Percentiles rank a stretch among this genome's conserved stretches.
These are phyloP conservation scores for Pseudogymnoascus sp. DNA, from an alignment of 2,329 filamentous ascomycete species.

Conservation along the genomic window DNA sequence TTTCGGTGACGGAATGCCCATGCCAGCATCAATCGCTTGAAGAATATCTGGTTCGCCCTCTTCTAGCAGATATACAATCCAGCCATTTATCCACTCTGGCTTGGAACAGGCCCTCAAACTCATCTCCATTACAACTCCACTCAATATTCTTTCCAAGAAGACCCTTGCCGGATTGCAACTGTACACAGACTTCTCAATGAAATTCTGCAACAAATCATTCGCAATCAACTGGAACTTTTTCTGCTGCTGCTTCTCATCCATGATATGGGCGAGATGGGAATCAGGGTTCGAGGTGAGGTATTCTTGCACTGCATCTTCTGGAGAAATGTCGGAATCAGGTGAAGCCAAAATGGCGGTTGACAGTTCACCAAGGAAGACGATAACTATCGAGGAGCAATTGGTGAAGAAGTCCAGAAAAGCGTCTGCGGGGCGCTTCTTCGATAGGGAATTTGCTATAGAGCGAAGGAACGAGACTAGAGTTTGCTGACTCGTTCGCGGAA, in stretches of 20 bases:
- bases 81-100: slow-evolving; percentile 90
- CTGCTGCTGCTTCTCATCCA: slow-evolving; percentile 71
- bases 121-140: slow-evolving; percentile 73
- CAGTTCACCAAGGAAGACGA: slow-evolving; percentile 88
- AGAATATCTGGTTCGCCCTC: slow-evolving; percentile 63
- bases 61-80: slow-evolving; percentile 90
- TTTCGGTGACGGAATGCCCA: slow-evolving; percentile 43
- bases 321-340: slow-evolving; percentile 43
- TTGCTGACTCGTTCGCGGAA: slow-evolving; percentile 68
- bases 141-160: slow-evolving; percentile 77
- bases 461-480: slow-evolving; percentile 60
- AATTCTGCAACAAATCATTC: slow-evolving; percentile 75
- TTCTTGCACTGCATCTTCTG: slow-evolving; percentile 62
- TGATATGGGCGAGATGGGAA: slow-evolving; percentile 72
- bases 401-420: slow-evolving; percentile 89
- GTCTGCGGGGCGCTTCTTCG: slow-evolving; percentile 83
- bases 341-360: slow-evolving; percentile 55
- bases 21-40: slow-evolving; percentile 58
- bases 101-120: slow-evolving; percentile 77
- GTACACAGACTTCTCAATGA: slow-evolving; percentile 70
- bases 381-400: slow-evolving; percentile 89
- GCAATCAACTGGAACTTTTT: slow-evolving; percentile 77
- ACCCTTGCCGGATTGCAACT: slow-evolving; percentile 67
- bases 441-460: slow-evolving; percentile 73
- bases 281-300: slow-evolving; percentile 77